phyloP scores from a whole-genome alignment of 352 stramenopile species.

The Globisporangium nagaii region DNA sequence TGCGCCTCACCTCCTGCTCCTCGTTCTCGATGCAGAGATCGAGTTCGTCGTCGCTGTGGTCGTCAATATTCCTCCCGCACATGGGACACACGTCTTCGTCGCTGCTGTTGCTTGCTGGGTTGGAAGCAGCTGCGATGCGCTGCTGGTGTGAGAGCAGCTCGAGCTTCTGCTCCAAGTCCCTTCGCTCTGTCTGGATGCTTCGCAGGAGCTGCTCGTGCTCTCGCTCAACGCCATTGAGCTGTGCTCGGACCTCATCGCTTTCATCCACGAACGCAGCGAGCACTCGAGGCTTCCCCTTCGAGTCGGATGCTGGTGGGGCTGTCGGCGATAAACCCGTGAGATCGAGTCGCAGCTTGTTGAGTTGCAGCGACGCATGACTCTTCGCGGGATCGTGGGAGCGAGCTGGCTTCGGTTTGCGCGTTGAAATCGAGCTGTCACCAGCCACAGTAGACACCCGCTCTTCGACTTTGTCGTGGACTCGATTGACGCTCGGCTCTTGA shows the following conservation, averaged over 20 bases:
- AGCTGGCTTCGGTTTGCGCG: too few species aligned
- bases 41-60: conserved; percentile 12
- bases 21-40: conserved; percentile 15
- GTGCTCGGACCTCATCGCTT: conserved; percentile 1
- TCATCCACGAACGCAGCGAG: conserved; percentile 15
- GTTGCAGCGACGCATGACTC: conserved; percentile 13
- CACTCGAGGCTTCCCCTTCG: conserved; percentile 5
- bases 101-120: not conserved
- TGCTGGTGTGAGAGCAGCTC: conserved; percentile 7
- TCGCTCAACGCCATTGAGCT: conserved; percentile 1
- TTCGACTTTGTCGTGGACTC: not conserved
- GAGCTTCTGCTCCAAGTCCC: conserved; percentile 10
- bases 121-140: not conserved
- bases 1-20: conserved; percentile 5
- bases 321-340: conserved; percentile 12
- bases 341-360: conserved; percentile 33
- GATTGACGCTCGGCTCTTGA: not conserved
- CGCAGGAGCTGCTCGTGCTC: conserved; percentile 13
- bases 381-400: too few species aligned
- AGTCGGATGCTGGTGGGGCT: not conserved
- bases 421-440: too few species aligned
- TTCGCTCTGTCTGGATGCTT: conserved; percentile 11
- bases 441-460: too few species aligned
- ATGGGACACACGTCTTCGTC: conserved; percentile 11
- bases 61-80: conserved; percentile 11